Conservation (phyloP, 2,329 filamentous ascomycete genomes). For the Beauveria medogensis region DNA sequence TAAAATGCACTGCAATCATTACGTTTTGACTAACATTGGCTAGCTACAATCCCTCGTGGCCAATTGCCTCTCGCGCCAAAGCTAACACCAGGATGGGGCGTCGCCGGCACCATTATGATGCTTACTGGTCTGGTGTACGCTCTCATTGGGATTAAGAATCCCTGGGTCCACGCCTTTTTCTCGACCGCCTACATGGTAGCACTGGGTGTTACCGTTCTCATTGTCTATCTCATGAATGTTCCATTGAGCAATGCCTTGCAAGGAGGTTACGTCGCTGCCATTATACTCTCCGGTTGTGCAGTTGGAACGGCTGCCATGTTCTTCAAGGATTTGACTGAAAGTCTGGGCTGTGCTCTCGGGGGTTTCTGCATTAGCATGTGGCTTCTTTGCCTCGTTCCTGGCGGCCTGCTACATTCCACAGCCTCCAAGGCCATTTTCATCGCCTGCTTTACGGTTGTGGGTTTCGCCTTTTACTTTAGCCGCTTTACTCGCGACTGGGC, state of each 20-base stretch:
- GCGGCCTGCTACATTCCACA: constrained; percentile 60
- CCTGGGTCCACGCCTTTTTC: constrained; percentile 71
- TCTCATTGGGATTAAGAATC: constrained; percentile 75
- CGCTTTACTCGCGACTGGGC: constrained; percentile 70
- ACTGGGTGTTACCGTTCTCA: constrained; percentile 70
- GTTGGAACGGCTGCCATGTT: constrained; percentile 68
- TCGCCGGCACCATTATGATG: constrained; percentile 71
- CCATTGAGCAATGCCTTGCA: constrained; percentile 70
- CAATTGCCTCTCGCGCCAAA: constrained; percentile 63
- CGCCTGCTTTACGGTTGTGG: constrained; percentile 56
- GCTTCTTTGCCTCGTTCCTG: constrained; percentile 69
- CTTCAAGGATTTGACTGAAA: constrained; percentile 75
- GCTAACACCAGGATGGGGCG: constrained; percentile 73
- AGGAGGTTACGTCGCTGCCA: constrained; percentile 78
- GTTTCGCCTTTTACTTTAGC: constrained; percentile 70
- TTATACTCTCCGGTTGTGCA: constrained; percentile 61
- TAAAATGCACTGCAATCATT: not conserved
- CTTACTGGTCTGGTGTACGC: constrained; percentile 61
- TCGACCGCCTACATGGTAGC: constrained; percentile 67
- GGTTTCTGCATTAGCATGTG: constrained; percentile 87
- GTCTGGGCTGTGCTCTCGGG: constrained; percentile 76
- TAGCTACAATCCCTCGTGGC: constrained; percentile 39
- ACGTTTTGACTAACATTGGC: not conserved
- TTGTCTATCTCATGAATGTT: constrained; percentile 79
- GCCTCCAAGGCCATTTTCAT: constrained; percentile 68